Base-by-base conservation (phyloP, 331 rosid species). In the Spiraea crenata region DNA sequence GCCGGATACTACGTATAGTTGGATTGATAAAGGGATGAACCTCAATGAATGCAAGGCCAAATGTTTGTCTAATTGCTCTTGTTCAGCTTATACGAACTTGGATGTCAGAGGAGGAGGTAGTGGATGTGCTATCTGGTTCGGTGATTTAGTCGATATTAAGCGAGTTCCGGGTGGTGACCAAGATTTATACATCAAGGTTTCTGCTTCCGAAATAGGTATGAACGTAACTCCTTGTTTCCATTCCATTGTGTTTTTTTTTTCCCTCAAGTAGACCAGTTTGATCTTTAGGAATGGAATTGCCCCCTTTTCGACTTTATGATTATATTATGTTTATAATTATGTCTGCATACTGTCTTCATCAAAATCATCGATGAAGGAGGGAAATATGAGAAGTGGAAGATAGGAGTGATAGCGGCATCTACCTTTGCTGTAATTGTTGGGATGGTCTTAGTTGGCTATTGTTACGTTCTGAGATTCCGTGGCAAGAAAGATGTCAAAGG, bases 1-100 rank as follows among this genome's bases (percentile, higher is more conserved):
- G 77, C 90, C 88, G 0, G 86, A 81, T 74, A 70, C 84, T 38
- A 67, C 82, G 3, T 64, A 64, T 59, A 74, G 86, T 74, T 81
- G 86, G 91, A 64, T 79, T 10, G 63, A 83, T 38, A 74, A 66
- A 44, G 61, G 52, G 40, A 46, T 77, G 70, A 66, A 37, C 11
- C 61, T 77, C 16, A 37, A 58, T 15, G 81, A 77, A 15, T 77
- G 74, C 64, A 77, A 34, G 57, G 59, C 42, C 31, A 77, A 77
- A 50, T 77, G 81, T 51, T 72, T 65, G 63, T 49, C 48, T 15
- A 72, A 77, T 48, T 77, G 77, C 51, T 40, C 77, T 17, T 77
- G 74, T 42, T 57, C 57, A 14, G 81, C 77, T 38, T 72, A 71
- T 16, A 41, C 77, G 15, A 59, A 77, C 46, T 47, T 59, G 14